A percentile compares a stretch with the other conserved stretches of the same genome.
Conservation (phyloP, 768 basidiomycete species). For the Boletellus ananas region DNA sequence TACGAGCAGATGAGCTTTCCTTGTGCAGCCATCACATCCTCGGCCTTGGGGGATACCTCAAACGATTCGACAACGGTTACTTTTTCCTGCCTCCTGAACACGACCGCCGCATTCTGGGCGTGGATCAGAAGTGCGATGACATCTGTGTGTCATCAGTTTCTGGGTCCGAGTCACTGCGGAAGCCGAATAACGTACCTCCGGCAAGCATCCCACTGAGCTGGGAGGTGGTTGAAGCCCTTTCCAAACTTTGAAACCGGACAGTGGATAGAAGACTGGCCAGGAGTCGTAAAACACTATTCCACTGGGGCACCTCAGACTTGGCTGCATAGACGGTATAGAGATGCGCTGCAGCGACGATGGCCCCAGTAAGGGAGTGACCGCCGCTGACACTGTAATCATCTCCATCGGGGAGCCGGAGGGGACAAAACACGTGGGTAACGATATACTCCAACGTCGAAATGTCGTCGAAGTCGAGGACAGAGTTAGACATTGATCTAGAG, state of each 20-base stretch:
- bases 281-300: slow-evolving; percentile 32
- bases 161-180: no score
- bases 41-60: slow-evolving; percentile 38
- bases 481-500: slow-evolving; percentile 4
- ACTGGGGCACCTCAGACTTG: slow-evolving; percentile 12
- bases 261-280: slow-evolving; percentile 19
- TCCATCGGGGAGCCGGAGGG: slow-evolving; percentile 37
- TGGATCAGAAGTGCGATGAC: slow-evolving; percentile 36
- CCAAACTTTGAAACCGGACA: slow-evolving; percentile 3
- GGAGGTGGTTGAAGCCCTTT: not conserved
- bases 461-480: not conserved
- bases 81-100: slow-evolving; percentile 31
- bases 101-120: slow-evolving; percentile 46
- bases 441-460: slow-evolving; percentile 24
- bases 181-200: slow-evolving; percentile 11
- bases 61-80: slow-evolving; percentile 42
- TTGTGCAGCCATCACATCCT: slow-evolving; percentile 32
- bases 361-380: slow-evolving; percentile 26
- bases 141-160: slow-evolving; percentile 25
- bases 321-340: slow-evolving; percentile 15
- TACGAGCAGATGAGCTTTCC: slow-evolving; percentile 47
- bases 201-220: slow-evolving; percentile 18
- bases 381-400: slow-evolving; percentile 27
- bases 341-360: slow-evolving; percentile 16
- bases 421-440: slow-evolving; percentile 43